Base-by-base conservation (phyloP, 345 rosid genomes). In the Nephelium lappaceum region DNA sequence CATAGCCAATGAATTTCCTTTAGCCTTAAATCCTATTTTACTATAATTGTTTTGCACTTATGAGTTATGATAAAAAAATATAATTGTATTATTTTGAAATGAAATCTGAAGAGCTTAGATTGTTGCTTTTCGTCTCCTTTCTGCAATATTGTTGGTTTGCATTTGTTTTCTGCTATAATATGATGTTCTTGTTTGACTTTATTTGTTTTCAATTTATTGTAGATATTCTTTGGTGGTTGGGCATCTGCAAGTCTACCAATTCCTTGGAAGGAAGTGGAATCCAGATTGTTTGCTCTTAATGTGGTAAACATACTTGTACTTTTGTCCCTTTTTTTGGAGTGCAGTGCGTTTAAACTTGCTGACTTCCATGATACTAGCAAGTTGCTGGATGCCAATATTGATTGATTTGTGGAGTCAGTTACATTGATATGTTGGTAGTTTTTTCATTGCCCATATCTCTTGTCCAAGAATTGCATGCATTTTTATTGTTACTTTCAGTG, bases 231-330 rank as follows among this genome's bases (percentile, higher is more conserved):
- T 73, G 87, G 89, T 76, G 88, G 93, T 79, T 88, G 91, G 89
- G 76, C 83, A 81, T 85, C 90, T 82, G 71, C 88, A 78, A 91
- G 81, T 86, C 81, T 75, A 74, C 77, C 91, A 65, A 85, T 89
- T 78, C 91, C 88, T 74, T 93, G 95, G 96, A 91, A 86, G 80
- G 97, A 92, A 84, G 88, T 95, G 78, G 99, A 95, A 83, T 80
- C 89, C 64, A 92, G 92, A 82, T 83, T 93, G 78, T 95, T 95
- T 80, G 87, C 90, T 77, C 91, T 95, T 73, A 88, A 91, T 87
- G 98, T 87, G 88, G 99, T 95, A 78, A 86, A 89, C 72, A 60
- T 57, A 49, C 14, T 69, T 69, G 21, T 68, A 21, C 3, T 10
- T 49, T 83, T 21, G 6, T 67, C 31, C 25, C 24, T 36, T 73